Base-by-base conservation (phyloP, 768 basidiomycete species). In the Boletellus ananas region DNA sequence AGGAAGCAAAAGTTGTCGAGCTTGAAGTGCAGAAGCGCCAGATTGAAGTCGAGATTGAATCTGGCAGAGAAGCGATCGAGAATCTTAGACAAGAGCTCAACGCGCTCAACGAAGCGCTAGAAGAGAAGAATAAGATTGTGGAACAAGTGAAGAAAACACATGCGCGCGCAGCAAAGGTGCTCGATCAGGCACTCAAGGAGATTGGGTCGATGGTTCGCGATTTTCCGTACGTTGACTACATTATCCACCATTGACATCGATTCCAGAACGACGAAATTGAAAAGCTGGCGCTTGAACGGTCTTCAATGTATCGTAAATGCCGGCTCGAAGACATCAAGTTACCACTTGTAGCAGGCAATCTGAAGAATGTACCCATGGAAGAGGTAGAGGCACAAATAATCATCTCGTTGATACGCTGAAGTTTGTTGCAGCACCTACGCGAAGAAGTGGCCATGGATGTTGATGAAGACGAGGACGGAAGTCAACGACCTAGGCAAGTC, bases 341-440 rank as follows among this genome's bases (percentile, higher is more conserved):
- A 16, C 94, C 95, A 0, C 72, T 98, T 12, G 58, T 76, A 13
- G 66, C 78, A 47, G 96, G 95, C 6, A 79, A 82, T 60, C 71
- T 98, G 47, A 85, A 82, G 66, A 81, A 89, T 58, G 90, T 98
- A 2, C 90, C 95, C 0, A 89, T 98, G 82, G 94, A 97, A 63
- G 96, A 97, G 82, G 93, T 91, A 42, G 35, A 73, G 57, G 6
- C 6, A 7, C 12, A 27, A 9, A n/a, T 21, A 14, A 31, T 27
- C 37, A 7, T 34, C 6, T 27, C 18, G 27, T 25, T 34, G 16
- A 39, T 10, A 12, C 37, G 23, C 48, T 63, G 40, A 61, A 36
- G 42, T 12, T n/a, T n/a, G 43, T 47, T 44, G 34, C 52, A 88
- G 90, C 87, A 87, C 59, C 76, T 89, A 18, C 84, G 85, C 5